Evolutionary conservation across 2,329 filamentous ascomycete genomes (phyloP).

Genomic region (Periconia macrospinosa): DNA sequence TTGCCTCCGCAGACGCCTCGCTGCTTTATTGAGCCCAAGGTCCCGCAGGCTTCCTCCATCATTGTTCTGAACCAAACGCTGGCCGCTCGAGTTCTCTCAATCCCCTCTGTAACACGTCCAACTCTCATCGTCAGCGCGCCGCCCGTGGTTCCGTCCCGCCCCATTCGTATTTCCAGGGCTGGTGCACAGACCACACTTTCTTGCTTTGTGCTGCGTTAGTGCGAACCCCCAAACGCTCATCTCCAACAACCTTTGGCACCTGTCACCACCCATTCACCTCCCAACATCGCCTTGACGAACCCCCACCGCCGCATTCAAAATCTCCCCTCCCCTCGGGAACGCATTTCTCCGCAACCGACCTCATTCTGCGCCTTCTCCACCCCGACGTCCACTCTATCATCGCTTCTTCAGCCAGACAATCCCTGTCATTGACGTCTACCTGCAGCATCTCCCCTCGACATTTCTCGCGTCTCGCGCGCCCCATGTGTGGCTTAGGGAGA

Average conservation of each 20-base stretch:
- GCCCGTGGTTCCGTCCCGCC: background rate
- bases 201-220: constrained; percentile 1
- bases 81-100: background rate
- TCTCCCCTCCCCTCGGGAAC: background rate
- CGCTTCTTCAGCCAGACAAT: background rate
- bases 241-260: background rate
- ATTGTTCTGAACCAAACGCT: background rate
- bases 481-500: constrained; percentile 18
- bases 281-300: background rate
- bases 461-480: constrained; percentile 1
- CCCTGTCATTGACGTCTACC: background rate
- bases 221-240: constrained; percentile 6
- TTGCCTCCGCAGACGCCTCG: too few species aligned
- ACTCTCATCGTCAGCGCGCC: background rate
- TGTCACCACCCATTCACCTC: background rate
- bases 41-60: too few species aligned
- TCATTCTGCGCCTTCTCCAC: background rate
- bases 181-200: background rate
- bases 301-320: background rate
- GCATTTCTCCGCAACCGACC: background rate
- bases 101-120: too few species aligned
- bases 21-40: too few species aligned
- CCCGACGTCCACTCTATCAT: background rate
- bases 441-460: background rate
- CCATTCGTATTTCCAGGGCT: background rate